Base-by-base conservation (phyloP, 2,329 filamentous ascomycete species). In the Colletotrichum chrysophilum region DNA sequence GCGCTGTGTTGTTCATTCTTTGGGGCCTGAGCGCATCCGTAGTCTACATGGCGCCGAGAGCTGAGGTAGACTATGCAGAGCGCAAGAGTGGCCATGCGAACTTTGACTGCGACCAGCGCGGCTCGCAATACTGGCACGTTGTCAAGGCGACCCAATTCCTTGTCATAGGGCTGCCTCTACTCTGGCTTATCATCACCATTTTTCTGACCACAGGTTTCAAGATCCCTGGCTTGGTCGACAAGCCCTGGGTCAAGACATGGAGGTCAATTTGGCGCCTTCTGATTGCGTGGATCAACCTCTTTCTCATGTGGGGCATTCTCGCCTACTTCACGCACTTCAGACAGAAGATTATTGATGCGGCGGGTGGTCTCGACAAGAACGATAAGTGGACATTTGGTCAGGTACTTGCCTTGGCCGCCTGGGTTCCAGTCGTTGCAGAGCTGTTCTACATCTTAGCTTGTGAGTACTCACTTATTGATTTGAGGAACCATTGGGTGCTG, bases 321-420 rank as follows among this genome's bases (percentile, higher is more conserved):
- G 79, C 56, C 18, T 69, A 81, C 6, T 83, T 82, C 56, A 77
- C 79, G 2, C 60, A 61, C 6, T 83, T 82, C 70, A 75, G 82
- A 10, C 48, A 64, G 32, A 58, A 55, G 4, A 72, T 81, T 7
- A 65, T 77, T 24, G 12, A 68, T 3, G 18, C 38, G 0, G 75
- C 80, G 16, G 77, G 78, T 16, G 38, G 66, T 12, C 55, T 76
- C 9, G 78, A 81, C 64, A 67, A 77, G 34, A 77, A 82, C 32
- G 78, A 73, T 2, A 70, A 75, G 26, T 84, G 82, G 81, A 82
- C 79, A 5, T 84, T 84, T 64, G 79, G 81, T 0, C 82, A 84
- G 74, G 80, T 82, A 5, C 71, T 83, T 4, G 77, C 81, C 0
- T 66, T 84, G 21, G 80, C 80, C 6, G 81, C 80, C 0, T 84